Evolutionary conservation across 805 yeast genomes (phyloP), one percentile per base, ranked within the genome.

Genomic region (Cyberlindnera xylosilytica): DNA sequence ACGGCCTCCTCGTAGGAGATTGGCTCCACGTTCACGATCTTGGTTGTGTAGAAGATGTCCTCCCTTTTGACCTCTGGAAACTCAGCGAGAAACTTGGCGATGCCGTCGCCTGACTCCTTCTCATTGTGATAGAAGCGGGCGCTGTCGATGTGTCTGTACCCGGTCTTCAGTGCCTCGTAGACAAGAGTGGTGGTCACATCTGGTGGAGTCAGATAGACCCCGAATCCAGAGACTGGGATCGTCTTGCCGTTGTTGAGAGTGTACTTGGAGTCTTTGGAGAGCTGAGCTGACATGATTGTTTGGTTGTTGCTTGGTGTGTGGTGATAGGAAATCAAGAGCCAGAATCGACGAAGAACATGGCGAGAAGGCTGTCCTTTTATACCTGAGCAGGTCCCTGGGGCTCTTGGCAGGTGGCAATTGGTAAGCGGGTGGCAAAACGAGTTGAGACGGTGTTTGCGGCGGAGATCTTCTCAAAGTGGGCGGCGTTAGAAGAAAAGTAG

Each of bases 111-210:
- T 6, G 49, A 50, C 38, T 53, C 56, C 17, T 33, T 44, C 36
- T 54, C 56, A 28, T 54, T 54, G 1, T 39, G 31, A 37, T 54
- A 54, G 30, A 22, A 22, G 17, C 42, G 42, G 9, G 59, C 59
- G 22, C 50, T 42, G 36, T 54, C 59, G 38, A 54, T 47, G 39
- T 53, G 59, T 50, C 57, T 53, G 41, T 54, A 54, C 11, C 57
- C 59, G 8, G 32, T 43, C 36, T 50, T 45, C 34, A 54, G 37
- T 2, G 59, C 59, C 37, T 53, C 48, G 29, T 54, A 53, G 17
- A 52, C 48, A 19, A 53, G 34, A 15, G 39, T 30, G 9, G 44
- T 41, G 19, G 59, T 44, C n/a, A 41, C 52, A 12, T 46, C 47
- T 13, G 48, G 31, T n/a, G 57, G 56, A 2, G 55, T 55, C 39